phyloP scores from a whole-genome alignment of 148 eudicot genomes.

The Arbutus unedo region DNA sequence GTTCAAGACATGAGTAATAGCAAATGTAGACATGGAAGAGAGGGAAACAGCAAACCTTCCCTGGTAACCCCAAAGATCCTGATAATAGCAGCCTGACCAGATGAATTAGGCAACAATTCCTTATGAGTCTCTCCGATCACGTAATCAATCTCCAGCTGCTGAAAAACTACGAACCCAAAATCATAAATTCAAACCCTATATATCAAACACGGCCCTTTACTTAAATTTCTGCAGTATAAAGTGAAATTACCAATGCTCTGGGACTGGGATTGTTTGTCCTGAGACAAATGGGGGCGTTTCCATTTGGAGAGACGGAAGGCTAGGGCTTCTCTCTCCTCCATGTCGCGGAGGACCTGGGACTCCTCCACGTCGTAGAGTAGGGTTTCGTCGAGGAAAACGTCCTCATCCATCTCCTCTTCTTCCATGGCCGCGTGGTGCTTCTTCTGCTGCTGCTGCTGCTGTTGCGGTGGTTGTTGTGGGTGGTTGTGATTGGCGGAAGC shows the following conservation, averaged over 20 bases:
- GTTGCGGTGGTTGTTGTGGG: not conserved
- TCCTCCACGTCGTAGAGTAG: slow-evolving; percentile 54
- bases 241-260: slow-evolving; percentile 43
- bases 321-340: slow-evolving; percentile 51
- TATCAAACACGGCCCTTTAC: slow-evolving; percentile 3
- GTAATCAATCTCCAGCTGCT: slow-evolving; percentile 94
- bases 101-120: slow-evolving; percentile 57
- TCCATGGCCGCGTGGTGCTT: slow-evolving; percentile 49
- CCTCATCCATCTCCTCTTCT: slow-evolving; percentile 84
- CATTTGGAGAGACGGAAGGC: slow-evolving; percentile 64
- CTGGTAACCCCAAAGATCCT: slow-evolving; percentile 85
- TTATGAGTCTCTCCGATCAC: slow-evolving; percentile 71
- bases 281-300: slow-evolving; percentile 63
- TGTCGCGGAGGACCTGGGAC: slow-evolving; percentile 50
- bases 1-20: not conserved
- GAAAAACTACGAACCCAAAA: slow-evolving; percentile 52
- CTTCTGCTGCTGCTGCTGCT: slow-evolving; percentile 25
- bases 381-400: slow-evolving; percentile 68
- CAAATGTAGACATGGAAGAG: not conserved
- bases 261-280: slow-evolving; percentile 34
- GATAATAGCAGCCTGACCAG: slow-evolving; percentile 82
- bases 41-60: slow-evolving; percentile 48
- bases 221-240: not conserved
- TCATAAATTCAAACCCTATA: slow-evolving; percentile 10
- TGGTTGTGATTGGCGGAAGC: slow-evolving; percentile 27